Evolutionary conservation across 1,284 basidiomycete genomes (phyloP), one percentile per base, ranked within the genome.

Genomic region (Microbotryum saponariae): DNA sequence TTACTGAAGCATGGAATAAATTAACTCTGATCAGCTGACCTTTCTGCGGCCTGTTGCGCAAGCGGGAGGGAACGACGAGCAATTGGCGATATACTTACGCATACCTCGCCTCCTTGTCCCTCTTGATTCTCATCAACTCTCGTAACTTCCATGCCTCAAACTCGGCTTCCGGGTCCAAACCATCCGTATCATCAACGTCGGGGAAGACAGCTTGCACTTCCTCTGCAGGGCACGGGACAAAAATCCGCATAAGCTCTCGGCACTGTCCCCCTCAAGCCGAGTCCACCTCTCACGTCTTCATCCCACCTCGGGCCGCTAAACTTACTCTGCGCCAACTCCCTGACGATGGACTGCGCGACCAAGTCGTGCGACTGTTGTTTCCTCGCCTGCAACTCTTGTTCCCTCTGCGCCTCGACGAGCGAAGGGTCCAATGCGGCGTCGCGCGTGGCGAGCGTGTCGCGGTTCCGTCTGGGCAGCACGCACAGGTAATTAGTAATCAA

Each of bases 101-200:
- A 44, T 70, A 70, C 4, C 57, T 84, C 0, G 86, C 88, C 72
- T 93, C 88, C 74, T 90, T 89, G 76, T 97, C 92, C 59, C 87
- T 83, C 74, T 93, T 88, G 63, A 99, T 87, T 56, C 96, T 84
- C 23, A 82, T 85, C 6, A 98, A 82, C 75, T 99, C 96, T 61
- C 96, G 84, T 51, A 94, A 76, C 56, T 92, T 83, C 96, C 96
- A 99, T 1, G 88, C 89, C 72, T 94, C 90, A 70, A 99, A 99
- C 76, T 99, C 96, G 54, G 77, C 86, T 27, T 83, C 82, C 1
- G 92, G 89, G 72, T 98, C 93, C 53, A 93, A 74, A 1, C 89
- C 93, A 73, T 99, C 96, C 1, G 90, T 89, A 75, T 98, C 96
- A 77, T 97, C 93, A 0, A 98, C 82, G 63, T 97, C 92, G 1